A percentile compares a stretch with the other conserved stretches of the same genome.
These are phyloP conservation scores for Exophiala sideris DNA, from an alignment of 2,329 filamentous ascomycete species.

Conservation along the genomic window DNA sequence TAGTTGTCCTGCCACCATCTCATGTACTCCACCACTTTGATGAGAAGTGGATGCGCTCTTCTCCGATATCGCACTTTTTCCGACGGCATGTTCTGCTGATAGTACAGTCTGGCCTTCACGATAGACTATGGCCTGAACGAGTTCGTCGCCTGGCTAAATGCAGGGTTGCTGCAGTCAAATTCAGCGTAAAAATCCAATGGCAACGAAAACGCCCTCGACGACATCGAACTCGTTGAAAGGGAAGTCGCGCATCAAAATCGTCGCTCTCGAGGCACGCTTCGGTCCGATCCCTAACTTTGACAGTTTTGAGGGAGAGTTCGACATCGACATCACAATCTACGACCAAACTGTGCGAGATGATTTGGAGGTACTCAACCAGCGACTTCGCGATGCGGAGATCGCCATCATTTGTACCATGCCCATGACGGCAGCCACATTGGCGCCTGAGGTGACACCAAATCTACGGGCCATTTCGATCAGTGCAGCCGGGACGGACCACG, in stretches of 20 bases:
- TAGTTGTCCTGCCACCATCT: no score
- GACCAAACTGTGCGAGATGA: background rate
- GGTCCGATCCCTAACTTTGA: conserved; percentile 4
- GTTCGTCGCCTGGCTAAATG: no score
- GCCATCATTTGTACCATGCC: conserved; percentile 39
- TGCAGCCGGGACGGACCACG: conserved; percentile 45
- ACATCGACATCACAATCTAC: conserved; percentile 1
- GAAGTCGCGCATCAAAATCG: background rate
- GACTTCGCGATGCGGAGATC: conserved; percentile 1
- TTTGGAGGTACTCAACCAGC: conserved; percentile 32
- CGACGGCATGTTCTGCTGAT: background rate
- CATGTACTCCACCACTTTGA: no score
- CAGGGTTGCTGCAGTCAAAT: no score
- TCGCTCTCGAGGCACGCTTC: conserved; percentile 5
- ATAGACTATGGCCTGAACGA: no score
- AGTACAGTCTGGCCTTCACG: background rate
- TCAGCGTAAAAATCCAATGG: background rate
- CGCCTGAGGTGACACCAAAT: conserved; percentile 34
- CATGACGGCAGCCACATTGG: conserved; percentile 38
- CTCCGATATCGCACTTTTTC: background rate
- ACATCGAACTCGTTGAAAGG: background rate
- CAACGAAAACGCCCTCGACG: background rate
- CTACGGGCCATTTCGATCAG: conserved; percentile 43
- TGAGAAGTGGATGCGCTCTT: background rate
- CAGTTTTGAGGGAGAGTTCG: background rate